Evolutionary conservation across 495 filamentous ascomycete genomes (phyloP).

Genomic region (Neurospora hispaniola): DNA sequence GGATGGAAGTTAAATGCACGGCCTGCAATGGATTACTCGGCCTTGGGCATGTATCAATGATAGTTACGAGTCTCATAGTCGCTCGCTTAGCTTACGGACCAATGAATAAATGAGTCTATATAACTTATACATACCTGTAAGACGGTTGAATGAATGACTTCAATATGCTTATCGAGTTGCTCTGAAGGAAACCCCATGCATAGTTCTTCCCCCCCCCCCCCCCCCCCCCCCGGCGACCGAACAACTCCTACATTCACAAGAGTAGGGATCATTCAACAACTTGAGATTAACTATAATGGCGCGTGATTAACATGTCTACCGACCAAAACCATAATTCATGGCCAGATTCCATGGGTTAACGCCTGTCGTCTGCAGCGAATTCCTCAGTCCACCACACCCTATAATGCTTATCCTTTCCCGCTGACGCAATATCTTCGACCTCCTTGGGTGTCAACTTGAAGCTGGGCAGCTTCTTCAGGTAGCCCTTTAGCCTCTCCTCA

Average conservation of each 20-base stretch:
- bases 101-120: background rate
- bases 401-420: conserved; percentile 57
- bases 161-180: background rate
- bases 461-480: conserved; percentile 43
- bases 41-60: conserved; percentile 26
- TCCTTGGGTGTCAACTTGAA: conserved; percentile 68
- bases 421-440: conserved; percentile 50
- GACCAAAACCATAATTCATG: background rate
- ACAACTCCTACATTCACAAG: background rate
- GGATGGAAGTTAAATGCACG: conserved; percentile 18
- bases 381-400: conserved; percentile 57
- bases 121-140: background rate
- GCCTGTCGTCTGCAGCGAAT: conserved; percentile 50
- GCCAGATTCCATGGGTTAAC: conserved; percentile 16
- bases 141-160: background rate
- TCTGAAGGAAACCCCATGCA: background rate
- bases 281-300: background rate
- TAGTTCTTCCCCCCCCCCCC: background rate
- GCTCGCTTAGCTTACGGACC: conserved; percentile 16
- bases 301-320: background rate
- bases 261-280: background rate
- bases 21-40: conserved; percentile 20
- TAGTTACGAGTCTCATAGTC: conserved; percentile 25
- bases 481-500: conserved; percentile 57
- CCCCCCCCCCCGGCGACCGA: too few species aligned